Conservation (phyloP, 306 rosid species). For the Myrica gale region DNA sequence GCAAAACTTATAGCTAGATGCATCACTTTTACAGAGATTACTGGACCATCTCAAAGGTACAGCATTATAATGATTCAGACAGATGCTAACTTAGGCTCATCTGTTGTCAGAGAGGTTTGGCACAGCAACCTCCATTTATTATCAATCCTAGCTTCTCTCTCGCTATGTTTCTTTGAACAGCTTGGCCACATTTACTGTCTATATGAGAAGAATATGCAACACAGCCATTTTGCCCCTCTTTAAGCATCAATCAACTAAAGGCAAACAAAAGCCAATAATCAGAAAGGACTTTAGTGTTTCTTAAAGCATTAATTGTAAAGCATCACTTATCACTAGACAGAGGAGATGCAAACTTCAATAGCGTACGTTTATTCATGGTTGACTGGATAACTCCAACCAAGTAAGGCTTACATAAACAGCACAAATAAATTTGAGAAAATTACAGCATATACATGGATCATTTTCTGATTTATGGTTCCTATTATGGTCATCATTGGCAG, state of each 20-base stretch:
- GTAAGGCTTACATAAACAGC: conserved; percentile 3
- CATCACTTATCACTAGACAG: neutral
- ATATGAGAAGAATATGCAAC: neutral
- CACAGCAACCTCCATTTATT: neutral
- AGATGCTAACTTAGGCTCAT: neutral
- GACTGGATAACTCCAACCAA: conserved; percentile 8
- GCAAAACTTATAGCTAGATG: neutral
- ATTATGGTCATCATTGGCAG: neutral
- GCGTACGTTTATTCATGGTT: neutral
- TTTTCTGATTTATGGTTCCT: neutral
- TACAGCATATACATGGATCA: neutral
- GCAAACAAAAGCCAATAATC: neutral
- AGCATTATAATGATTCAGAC: neutral
- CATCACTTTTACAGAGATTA: neutral
- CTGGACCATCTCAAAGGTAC: neutral
- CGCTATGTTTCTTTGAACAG: too few relatives aligned
- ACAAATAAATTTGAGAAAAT: neutral
- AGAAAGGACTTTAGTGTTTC: neutral
- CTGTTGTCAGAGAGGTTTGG: neutral
- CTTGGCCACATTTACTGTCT: neutral
- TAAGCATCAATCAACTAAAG: neutral
- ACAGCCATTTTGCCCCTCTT: neutral
- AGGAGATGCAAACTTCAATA: conserved; percentile 1
- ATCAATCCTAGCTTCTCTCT: neutral
- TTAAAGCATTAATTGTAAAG: neutral